Percentiles rank a stretch among this genome's conserved stretches.
These are phyloP conservation scores for Adenanthera pavonina DNA, from an alignment of 306 rosid species.

Conservation along the genomic window DNA sequence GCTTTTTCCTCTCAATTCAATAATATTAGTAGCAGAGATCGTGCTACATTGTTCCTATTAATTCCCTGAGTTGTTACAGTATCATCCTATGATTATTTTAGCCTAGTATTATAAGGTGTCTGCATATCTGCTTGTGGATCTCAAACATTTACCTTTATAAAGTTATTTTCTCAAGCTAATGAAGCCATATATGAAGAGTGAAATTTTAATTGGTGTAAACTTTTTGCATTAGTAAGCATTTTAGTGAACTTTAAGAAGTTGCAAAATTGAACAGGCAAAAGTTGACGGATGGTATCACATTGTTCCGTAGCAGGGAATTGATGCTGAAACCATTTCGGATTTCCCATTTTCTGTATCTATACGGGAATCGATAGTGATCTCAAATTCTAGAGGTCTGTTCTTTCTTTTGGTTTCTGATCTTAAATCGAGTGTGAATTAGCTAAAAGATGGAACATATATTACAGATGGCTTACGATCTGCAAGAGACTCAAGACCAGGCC, in stretches of 20 bases:
- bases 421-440: too few relatives aligned
- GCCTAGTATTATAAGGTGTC: not conserved
- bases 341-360: constrained; percentile 65
- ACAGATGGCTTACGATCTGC: too few relatives aligned
- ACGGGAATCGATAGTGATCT: constrained; percentile 54
- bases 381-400: constrained; percentile 66
- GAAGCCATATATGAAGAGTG: not conserved
- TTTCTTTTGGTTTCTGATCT: constrained; percentile 38
- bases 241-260: not conserved
- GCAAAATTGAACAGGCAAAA: not conserved
- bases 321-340: constrained; percentile 68
- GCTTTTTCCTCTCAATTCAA: too few relatives aligned
- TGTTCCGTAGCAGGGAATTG: constrained; percentile 57
- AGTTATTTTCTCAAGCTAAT: not conserved
- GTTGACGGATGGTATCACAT: constrained; percentile 24
- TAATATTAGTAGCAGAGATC: too few relatives aligned
- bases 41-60: too few relatives aligned
- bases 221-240: not conserved
- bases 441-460: too few relatives aligned
- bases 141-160: not conserved
- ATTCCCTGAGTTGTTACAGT: too few relatives aligned
- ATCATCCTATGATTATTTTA: not conserved
- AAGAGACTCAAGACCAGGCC: too few relatives aligned
- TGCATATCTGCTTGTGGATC: not conserved
- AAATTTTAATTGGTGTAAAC: not conserved